phyloP scores from a whole-genome alignment of 2,329 filamentous ascomycete genomes.

The Botrytis fabae region DNA sequence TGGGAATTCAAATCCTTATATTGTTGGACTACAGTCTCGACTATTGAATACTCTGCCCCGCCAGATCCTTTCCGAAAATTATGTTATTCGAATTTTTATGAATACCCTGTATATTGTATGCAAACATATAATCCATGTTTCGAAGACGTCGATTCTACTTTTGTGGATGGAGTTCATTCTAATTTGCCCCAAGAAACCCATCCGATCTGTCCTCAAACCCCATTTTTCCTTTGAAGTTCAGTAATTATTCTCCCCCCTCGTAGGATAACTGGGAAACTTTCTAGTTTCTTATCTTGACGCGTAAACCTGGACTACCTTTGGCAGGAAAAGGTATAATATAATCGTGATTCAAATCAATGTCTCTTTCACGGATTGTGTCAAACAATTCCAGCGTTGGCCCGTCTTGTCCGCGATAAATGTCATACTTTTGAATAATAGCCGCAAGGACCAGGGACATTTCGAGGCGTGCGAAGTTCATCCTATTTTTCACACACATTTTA shows the following conservation, averaged over 20 bases:
- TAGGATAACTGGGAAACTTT: background rate
- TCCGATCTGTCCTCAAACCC: background rate
- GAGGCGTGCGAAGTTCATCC: slow-evolving; percentile 6
- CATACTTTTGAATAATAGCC: background rate
- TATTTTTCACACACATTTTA: background rate
- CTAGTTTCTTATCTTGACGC: background rate
- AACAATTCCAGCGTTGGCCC: background rate
- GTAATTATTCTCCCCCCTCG: background rate
- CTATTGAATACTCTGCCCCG: too few relatives aligned
- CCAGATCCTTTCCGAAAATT: rapidly evolving
- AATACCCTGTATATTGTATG: background rate
- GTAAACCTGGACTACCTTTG: background rate
- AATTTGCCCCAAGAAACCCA: background rate
- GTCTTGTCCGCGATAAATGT: background rate
- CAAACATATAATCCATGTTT: background rate
- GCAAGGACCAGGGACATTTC: slow-evolving; percentile 7
- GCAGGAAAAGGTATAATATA: slow-evolving; percentile 6
- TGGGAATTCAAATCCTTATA: too few relatives aligned
- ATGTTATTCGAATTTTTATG: background rate
- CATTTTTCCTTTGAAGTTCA: background rate
- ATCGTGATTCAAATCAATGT: slow-evolving; percentile 6
- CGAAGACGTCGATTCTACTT: background rate
- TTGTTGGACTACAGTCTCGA: too few relatives aligned
- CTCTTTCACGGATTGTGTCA: background rate
- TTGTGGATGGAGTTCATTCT: background rate